These are phyloP conservation scores for Pluteus cervinus DNA, from an alignment of 768 basidiomycete species.

Conservation along the genomic window DNA sequence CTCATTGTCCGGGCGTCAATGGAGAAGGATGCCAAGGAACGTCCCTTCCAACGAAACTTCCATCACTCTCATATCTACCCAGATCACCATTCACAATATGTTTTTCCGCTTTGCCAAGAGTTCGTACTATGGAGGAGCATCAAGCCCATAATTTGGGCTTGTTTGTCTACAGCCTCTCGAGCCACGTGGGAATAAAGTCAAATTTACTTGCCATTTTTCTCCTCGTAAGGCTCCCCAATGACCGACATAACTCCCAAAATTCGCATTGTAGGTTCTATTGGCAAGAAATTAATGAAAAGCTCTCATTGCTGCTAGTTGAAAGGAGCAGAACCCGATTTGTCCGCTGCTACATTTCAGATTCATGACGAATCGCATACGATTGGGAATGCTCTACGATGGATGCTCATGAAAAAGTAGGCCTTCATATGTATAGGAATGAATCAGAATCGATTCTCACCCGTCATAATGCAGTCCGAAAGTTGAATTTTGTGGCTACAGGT, in stretches of 20 bases:
- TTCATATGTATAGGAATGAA: neutral
- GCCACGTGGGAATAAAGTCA: no score
- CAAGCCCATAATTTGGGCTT: no score
- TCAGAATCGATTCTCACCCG: conserved; percentile 6
- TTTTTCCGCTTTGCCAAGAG: no score
- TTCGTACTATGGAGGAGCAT: no score
- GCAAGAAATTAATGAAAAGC: conserved; percentile 14
- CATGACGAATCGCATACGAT: conserved; percentile 94
- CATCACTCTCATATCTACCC: no score
- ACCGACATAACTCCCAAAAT: conserved; percentile 35
- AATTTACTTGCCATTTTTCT: no score
- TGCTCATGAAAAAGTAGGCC: conserved; percentile 97
- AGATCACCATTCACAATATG: no score
- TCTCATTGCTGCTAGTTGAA: conserved; percentile 54
- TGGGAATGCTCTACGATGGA: conserved; percentile 93
- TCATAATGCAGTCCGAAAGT: conserved; percentile 71
- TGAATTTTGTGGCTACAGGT: conserved; percentile 98
- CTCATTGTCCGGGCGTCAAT: no score
- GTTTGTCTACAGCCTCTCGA: no score
- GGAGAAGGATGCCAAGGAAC: no score
- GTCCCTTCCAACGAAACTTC: no score
- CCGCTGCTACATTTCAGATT: conserved; percentile 88
- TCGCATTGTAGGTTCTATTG: conserved; percentile 27
- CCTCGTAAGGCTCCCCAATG: no score
- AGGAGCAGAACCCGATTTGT: conserved; percentile 75